Conservation (phyloP, 176 grass and related monocot genomes). For the Urochloa ruziziensis region DNA sequence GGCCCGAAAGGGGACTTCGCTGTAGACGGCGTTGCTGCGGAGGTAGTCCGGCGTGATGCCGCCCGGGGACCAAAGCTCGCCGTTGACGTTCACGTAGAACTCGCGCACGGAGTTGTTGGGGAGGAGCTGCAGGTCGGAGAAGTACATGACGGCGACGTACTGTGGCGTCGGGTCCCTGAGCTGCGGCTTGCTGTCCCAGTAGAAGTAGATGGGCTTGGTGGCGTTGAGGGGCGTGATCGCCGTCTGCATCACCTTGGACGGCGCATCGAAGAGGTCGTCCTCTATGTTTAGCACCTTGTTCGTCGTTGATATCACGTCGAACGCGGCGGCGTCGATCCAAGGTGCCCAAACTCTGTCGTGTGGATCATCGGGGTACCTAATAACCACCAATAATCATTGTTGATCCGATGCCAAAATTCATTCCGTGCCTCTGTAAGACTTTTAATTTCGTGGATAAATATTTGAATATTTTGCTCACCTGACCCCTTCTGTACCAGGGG, state of each 20-base stretch:
- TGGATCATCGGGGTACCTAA: constrained; percentile 47
- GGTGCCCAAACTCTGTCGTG: constrained; percentile 3
- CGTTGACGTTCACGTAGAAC: not conserved
- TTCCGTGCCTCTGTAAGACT: no score
- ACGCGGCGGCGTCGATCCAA: not conserved
- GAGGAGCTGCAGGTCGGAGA: no score
- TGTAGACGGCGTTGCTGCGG: not conserved
- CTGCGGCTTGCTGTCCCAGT: no score
- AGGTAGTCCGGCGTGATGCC: not conserved
- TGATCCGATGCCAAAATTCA: no score
- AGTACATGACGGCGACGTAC: no score
- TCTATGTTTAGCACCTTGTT: not conserved
- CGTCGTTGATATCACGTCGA: constrained; percentile 1
- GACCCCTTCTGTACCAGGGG: not conserved
- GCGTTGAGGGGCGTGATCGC: no score
- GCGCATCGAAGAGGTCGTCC: not conserved
- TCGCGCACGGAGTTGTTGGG: no score
- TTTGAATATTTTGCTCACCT: constrained; percentile 4
- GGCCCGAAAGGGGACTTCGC: rapidly evolving
- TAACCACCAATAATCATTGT: not conserved
- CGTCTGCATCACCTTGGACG: no score
- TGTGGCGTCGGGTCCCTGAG: no score
- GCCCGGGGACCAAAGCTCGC: not conserved
- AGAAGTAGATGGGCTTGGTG: no score
- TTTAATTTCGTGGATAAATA: no score